Evolutionary conservation across 345 rosid species (phyloP).

Genomic region (Jatropha curcas): DNA sequence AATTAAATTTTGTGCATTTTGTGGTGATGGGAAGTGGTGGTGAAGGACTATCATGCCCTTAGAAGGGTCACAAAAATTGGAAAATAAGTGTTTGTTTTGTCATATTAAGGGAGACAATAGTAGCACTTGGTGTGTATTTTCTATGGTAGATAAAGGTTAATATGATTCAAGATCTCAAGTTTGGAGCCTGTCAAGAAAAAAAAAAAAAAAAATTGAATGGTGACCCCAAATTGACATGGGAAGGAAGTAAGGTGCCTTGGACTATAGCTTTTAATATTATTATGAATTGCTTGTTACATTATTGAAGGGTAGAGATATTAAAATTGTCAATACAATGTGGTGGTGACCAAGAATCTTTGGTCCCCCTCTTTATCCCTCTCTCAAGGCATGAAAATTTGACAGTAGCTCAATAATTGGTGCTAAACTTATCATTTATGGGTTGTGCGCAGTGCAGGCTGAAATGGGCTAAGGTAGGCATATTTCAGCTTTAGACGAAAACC

Average conservation of each 20-base stretch:
- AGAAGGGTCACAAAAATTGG: neutral
- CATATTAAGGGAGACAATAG: conserved; percentile 13
- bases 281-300: conserved; percentile 1
- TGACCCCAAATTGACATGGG: conserved; percentile 27
- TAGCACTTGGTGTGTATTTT: neutral
- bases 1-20: neutral
- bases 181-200: neutral
- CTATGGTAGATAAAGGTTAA: neutral
- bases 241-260: conserved; percentile 14
- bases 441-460: neutral
- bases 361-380: neutral
- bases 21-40: conserved; percentile 8
- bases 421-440: neutral
- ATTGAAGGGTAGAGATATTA: neutral
- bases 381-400: neutral
- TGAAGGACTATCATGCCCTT: conserved; percentile 18
- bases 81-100: conserved; percentile 13
- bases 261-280: neutral
- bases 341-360: conserved; percentile 1
- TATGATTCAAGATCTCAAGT: conserved; percentile 15
- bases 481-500: neutral
- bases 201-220: conserved; percentile 12
- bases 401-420: conserved; percentile 11
- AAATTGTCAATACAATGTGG: neutral
- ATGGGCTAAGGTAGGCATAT: neutral